Evolutionary conservation across 83 land plant species (phyloP).

Genomic region (Thuja plicata): DNA sequence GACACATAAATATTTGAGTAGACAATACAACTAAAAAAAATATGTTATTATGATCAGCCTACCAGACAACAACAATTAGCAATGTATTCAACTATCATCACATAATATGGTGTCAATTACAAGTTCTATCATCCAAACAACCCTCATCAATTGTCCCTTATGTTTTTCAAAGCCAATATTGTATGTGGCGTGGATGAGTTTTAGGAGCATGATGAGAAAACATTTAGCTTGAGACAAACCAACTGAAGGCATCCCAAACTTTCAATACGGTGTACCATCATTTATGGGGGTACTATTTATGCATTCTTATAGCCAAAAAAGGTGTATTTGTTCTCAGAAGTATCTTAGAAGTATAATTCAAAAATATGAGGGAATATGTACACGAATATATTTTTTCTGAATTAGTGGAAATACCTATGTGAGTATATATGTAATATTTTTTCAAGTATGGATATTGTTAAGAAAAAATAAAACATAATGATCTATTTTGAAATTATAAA

Average conservation of each 20-base stretch:
- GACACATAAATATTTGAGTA: background rate
- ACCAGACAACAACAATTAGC: background rate
- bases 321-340: no score
- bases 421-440: no score
- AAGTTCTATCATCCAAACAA: background rate
- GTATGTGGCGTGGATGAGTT: background rate
- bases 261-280: background rate
- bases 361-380: no score
- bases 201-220: background rate
- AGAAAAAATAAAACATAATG: no score
- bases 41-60: background rate
- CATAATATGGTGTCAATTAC: background rate
- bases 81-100: background rate
- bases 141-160: background rate
- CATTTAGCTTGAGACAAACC: background rate
- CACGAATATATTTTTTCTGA: no score
- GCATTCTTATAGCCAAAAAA: background rate
- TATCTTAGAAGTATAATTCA: no score
- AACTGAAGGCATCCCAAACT: background rate
- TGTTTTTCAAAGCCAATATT: background rate
- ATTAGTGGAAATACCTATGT: no score
- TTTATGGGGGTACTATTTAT: background rate
- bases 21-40: background rate
- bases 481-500: no score
- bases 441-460: no score